Conservation (phyloP, 306 rosid species). For the Benincasa hispida region DNA sequence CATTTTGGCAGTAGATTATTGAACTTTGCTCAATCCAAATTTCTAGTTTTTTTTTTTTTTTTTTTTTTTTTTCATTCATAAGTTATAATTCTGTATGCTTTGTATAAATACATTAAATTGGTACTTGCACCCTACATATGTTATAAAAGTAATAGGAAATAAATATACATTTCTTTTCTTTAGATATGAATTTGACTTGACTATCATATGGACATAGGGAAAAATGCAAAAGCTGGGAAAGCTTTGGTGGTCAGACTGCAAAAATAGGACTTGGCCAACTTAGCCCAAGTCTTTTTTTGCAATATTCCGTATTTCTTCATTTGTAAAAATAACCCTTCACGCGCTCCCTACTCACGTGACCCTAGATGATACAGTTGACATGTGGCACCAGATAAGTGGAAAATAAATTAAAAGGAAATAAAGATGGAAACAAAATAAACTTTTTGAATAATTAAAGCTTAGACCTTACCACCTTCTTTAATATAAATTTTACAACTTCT, state of each 20-base stretch:
- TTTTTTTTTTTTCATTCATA: too few species aligned
- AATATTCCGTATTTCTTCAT: neutral
- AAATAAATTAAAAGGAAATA: neutral
- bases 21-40: too few species aligned
- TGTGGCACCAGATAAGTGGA: neutral
- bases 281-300: neutral
- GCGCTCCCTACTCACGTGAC: neutral
- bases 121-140: too few species aligned
- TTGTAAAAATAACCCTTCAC: conserved; percentile 1
- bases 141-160: too few species aligned
- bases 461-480: neutral
- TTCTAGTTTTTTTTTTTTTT: too few species aligned
- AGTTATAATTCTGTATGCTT: too few species aligned
- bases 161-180: too few species aligned
- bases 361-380: neutral
- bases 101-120: too few species aligned
- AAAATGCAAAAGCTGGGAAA: neutral
- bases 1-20: too few species aligned
- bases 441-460: neutral
- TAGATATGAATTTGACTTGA: conserved; percentile 1
- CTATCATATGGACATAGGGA: neutral
- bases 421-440: neutral
- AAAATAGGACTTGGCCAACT: conserved; percentile 1
- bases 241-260: conserved; percentile 5
- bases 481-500: neutral